These are phyloP conservation scores for Lactarius hatsudake DNA, from an alignment of 768 basidiomycete species.

Conservation along the genomic window DNA sequence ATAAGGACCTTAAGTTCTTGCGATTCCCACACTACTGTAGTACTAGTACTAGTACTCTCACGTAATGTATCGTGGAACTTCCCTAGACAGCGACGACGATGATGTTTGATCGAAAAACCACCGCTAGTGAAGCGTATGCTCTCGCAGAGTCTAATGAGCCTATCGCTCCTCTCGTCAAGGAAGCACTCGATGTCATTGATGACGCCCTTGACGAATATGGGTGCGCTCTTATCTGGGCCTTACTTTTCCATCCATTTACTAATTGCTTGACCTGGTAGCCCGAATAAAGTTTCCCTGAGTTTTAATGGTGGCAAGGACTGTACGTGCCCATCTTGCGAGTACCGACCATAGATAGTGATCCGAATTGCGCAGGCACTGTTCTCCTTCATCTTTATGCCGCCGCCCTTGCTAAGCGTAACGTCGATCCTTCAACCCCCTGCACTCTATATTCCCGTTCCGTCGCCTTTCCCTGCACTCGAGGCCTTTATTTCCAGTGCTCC, in stretches of 20 bases:
- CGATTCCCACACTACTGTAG: too few relatives aligned
- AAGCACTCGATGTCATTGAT: conserved; percentile 83
- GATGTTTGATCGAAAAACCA: conserved; percentile 46
- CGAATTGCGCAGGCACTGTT: conserved; percentile 73
- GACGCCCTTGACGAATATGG: conserved; percentile 72
- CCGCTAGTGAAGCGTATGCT: conserved; percentile 58
- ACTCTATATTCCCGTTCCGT: conserved; percentile 87
- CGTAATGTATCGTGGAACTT: neutral
- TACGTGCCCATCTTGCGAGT: conserved; percentile 39
- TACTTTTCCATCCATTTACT: conserved; percentile 11
- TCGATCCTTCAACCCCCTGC: conserved; percentile 46
- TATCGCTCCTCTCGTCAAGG: conserved; percentile 60
- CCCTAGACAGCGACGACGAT: conserved; percentile 4
- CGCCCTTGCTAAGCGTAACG: conserved; percentile 47
- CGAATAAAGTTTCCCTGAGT: conserved; percentile 73
- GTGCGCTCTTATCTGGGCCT: conserved; percentile 49
- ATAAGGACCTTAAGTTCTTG: too few relatives aligned
- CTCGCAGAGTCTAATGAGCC: conserved; percentile 55
- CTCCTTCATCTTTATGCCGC: conserved; percentile 86
- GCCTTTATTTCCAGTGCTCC: conserved; percentile 69
- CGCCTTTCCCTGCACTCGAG: conserved; percentile 84
- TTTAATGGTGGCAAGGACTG: conserved; percentile 99
- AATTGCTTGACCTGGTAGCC: conserved; percentile 21
- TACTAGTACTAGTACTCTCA: neutral
- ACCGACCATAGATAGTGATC: neutral